These are phyloP conservation scores for Diversispora eburnea DNA, from an alignment of 192 early-diverging fungal species.

Conservation along the genomic window DNA sequence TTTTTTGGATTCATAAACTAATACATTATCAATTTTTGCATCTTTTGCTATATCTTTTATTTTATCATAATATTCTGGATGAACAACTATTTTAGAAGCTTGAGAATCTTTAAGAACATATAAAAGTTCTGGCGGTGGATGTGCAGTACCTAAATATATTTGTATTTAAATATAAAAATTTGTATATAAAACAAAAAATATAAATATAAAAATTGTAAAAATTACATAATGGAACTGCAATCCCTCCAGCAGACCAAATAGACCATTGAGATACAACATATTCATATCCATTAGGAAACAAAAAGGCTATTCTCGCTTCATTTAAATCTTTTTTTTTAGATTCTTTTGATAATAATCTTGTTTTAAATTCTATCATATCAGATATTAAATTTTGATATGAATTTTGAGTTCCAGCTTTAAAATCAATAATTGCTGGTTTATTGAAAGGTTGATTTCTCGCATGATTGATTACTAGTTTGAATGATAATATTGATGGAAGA, in stretches of 20 bases:
- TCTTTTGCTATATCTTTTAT: conserved; percentile 25
- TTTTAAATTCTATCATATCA: conserved; percentile 30
- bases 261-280: conserved; percentile 70
- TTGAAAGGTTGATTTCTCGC: conserved; percentile 14
- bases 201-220: conserved; percentile 5
- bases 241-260: conserved; percentile 75
- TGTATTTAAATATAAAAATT: background rate
- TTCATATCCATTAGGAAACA: conserved; percentile 53
- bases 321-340: conserved; percentile 29
- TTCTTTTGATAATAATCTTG: conserved; percentile 26
- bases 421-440: conserved; percentile 37
- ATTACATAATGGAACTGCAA: conserved; percentile 75
- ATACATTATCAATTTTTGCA: conserved; percentile 4
- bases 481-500: conserved; percentile 38
- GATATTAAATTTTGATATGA: conserved; percentile 36
- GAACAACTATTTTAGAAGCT: conserved; percentile 56
- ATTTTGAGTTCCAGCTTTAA: conserved; percentile 12
- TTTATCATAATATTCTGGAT: conserved; percentile 45
- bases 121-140: conserved; percentile 72
- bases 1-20: background rate
- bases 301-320: conserved; percentile 37
- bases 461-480: conserved; percentile 32
- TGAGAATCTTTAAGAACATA: conserved; percentile 72
- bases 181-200: background rate
- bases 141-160: conserved; percentile 48